Evolutionary conservation across 2,329 filamentous ascomycete species (phyloP), one percentile per base, ranked within the genome.

Genomic region (Cytospora mali): DNA sequence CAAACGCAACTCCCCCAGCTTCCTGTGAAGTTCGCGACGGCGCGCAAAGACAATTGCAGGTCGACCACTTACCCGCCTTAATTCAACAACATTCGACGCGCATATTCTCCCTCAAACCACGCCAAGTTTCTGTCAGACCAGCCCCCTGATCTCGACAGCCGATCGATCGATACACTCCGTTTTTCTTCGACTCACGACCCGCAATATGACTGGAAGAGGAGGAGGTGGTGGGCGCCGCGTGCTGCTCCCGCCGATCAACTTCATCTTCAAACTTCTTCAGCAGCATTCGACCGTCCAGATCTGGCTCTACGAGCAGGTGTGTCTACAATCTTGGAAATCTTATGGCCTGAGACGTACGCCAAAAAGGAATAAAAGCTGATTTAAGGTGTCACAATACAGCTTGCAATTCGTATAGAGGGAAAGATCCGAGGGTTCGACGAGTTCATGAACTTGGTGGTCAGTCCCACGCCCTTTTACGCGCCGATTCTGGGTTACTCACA

Each of bases 371-470:
- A n/a, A 35, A 2, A 10, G n/a, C 60, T 65, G 25, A 65, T 51
- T 18, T 33, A 27, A n/a, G 16, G 5, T 21, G 28, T 35, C 7
- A 48, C 18, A 10, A 29, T 56, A 42, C 27, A 65, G 83, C 82
- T 98, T 59, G 88, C 88, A 16, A 93, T 97, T 73, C 85, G 95
- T 65, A 97, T 99, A 73, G 93, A 98, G 79, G 95, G 95, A 66
- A 97, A 94, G 80, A 97, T 99, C 69, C 87, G 95, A 72, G 93
- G 95, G 16, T 99, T 99, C 69, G 95, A 99, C 75, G 95, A 99
- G 77, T 99, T 98, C 80, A 97, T 99, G 93, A 99, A 99, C 80
- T 82, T 99, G 55, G 95, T 65, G 39, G 60, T 62, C 10, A 54
- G 60, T 58, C 14, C 21, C 29, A 21, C 16, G 51, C 39, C 16